These are phyloP conservation scores for Drechslerella dactyloides DNA, from an alignment of 2,329 filamentous ascomycete species.

Conservation along the genomic window DNA sequence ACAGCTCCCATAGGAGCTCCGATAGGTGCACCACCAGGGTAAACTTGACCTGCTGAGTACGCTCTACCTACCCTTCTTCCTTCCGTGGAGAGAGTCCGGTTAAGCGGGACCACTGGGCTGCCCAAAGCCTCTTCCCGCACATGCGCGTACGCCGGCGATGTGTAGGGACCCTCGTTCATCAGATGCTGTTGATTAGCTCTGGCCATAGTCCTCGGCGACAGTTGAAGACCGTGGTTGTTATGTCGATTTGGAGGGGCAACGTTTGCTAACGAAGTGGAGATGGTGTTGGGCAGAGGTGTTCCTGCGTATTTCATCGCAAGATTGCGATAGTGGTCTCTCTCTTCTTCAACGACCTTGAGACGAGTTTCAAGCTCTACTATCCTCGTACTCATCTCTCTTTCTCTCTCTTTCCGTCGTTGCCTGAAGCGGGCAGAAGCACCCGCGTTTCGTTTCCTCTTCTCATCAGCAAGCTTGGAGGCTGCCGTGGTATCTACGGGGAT, in stretches of 20 bases:
- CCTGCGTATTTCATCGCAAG: constrained; percentile 66
- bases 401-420: constrained; percentile 80
- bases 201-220: constrained; percentile 46
- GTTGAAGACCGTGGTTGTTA: constrained; percentile 38
- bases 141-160: constrained; percentile 48
- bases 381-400: constrained; percentile 72
- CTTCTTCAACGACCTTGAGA: constrained; percentile 65
- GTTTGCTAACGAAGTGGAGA: constrained; percentile 31
- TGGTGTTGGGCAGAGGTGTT: constrained; percentile 43
- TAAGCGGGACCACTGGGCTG: constrained; percentile 38
- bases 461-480: constrained; percentile 80
- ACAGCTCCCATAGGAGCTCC: constrained; percentile 26
- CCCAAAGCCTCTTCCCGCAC: constrained; percentile 39
- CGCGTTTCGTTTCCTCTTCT: constrained; percentile 84
- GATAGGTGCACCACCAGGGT: constrained; percentile 37
- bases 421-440: constrained; percentile 84
- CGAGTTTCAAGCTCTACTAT: constrained; percentile 70
- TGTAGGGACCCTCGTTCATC: constrained; percentile 46
- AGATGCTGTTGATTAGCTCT: constrained; percentile 46
- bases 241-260: constrained; percentile 22
- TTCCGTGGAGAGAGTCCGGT: constrained; percentile 37
- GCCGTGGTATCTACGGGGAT: constrained; percentile 80
- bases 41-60: constrained; percentile 46
- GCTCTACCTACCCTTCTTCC: constrained; percentile 39
- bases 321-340: constrained; percentile 74